phyloP scores from a whole-genome alignment of 2,329 filamentous ascomycete genomes.

The Didymella keratinophila region DNA sequence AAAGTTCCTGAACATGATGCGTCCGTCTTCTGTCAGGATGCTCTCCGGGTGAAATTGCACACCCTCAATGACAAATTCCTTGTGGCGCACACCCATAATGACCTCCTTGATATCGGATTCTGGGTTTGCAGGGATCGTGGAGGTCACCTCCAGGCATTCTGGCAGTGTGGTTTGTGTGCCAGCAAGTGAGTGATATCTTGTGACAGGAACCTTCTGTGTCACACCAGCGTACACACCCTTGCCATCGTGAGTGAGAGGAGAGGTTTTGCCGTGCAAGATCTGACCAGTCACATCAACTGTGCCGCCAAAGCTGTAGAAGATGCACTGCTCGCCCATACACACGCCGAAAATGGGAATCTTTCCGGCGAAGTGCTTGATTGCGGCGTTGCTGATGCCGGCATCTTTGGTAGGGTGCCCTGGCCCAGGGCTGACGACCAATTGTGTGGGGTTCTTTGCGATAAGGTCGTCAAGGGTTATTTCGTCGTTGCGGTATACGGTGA shows the following conservation, averaged over 20 bases:
- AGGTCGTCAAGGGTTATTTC: slow-evolving; percentile 86
- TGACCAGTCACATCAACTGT: slow-evolving; percentile 92
- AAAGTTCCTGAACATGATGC: slow-evolving; percentile 92
- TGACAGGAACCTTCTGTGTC: slow-evolving; percentile 82
- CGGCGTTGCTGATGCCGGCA: slow-evolving; percentile 91
- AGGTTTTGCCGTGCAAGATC: slow-evolving; percentile 97
- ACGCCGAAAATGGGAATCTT: slow-evolving; percentile 97
- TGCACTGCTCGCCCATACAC: slow-evolving; percentile 99
- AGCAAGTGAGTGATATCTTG: slow-evolving; percentile 94
- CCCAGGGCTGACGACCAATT: slow-evolving; percentile 92
- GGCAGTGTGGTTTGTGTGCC: slow-evolving; percentile 90
- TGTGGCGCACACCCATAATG: slow-evolving; percentile 97
- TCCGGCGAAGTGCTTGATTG: slow-evolving; percentile 88
- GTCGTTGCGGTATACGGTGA: slow-evolving; percentile 92
- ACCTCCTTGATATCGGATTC: slow-evolving; percentile 79
- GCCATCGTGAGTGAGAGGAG: slow-evolving; percentile 83
- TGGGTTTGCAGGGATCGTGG: slow-evolving; percentile 78
- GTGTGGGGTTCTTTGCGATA: slow-evolving; percentile 83
- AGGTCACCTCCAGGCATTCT: slow-evolving; percentile 84
- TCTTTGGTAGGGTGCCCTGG: slow-evolving; percentile 92
- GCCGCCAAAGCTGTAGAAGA: slow-evolving; percentile 91
- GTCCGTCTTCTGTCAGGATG: slow-evolving; percentile 88
- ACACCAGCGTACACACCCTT: slow-evolving; percentile 92
- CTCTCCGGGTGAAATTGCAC: slow-evolving; percentile 99
- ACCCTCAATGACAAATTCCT: slow-evolving; percentile 87